Evolutionary conservation across 352 stramenopile species (phyloP).

Genomic region (Phytophthora foliorum): DNA sequence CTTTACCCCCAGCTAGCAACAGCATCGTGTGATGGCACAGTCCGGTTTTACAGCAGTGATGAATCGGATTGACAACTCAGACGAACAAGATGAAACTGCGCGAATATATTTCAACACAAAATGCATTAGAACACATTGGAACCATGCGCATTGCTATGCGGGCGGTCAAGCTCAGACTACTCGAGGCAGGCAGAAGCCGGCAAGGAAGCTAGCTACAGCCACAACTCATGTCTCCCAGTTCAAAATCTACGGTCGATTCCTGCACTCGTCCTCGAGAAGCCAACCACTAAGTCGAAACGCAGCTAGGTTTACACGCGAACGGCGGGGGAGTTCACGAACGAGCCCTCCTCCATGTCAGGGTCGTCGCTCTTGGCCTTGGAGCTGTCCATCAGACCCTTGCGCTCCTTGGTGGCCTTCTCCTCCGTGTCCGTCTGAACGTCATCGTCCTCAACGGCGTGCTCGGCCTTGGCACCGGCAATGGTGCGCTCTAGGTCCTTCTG

Average conservation of each 20-base stretch:
- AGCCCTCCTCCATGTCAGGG: constrained; percentile 75
- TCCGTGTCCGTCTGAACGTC: constrained; percentile 56
- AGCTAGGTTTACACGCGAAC: constrained; percentile 69
- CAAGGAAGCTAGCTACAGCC: constrained; percentile 41
- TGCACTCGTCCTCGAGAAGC: constrained; percentile 38
- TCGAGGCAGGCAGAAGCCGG: constrained; percentile 39
- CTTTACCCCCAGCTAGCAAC: constrained; percentile 86
- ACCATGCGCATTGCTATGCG: constrained; percentile 35
- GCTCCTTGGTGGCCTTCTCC: constrained; percentile 71
- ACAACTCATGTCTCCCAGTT: constrained; percentile 42
- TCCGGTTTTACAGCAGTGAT: constrained; percentile 63
- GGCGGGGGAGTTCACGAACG: constrained; percentile 87
- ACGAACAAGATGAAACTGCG: constrained; percentile 34
- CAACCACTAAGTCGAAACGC: constrained; percentile 40
- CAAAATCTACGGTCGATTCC: constrained; percentile 50
- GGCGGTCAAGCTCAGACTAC: constrained; percentile 25
- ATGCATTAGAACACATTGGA: constrained; percentile 49
- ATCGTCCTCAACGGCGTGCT: constrained; percentile 78
- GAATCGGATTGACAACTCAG: constrained; percentile 13
- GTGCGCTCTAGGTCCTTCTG: constrained; percentile 85
- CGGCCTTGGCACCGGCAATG: constrained; percentile 84
- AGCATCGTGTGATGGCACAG: constrained; percentile 76
- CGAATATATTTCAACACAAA: constrained; percentile 54
- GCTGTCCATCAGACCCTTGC: constrained; percentile 78
- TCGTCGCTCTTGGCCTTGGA: constrained; percentile 71